Conservation (phyloP, 2,329 filamentous ascomycete species). For the Aspergillus sp. region DNA sequence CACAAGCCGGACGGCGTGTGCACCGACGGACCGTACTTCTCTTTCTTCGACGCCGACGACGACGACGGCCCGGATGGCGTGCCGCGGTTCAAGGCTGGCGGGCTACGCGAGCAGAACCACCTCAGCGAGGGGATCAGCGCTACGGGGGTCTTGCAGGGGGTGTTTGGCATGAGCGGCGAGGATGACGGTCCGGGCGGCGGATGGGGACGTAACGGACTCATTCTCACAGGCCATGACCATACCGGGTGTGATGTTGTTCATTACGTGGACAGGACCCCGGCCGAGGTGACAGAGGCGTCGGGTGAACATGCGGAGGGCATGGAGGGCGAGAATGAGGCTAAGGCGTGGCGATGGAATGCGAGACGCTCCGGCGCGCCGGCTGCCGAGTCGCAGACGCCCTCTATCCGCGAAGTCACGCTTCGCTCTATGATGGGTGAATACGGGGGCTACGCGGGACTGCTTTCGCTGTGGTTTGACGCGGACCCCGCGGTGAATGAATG, state of each 20-base stretch:
- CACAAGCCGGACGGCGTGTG: conserved; percentile 82
- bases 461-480: conserved; percentile 87
- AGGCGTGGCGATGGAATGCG: conserved; percentile 37
- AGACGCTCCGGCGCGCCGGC: conserved; percentile 24
- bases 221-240: conserved; percentile 93
- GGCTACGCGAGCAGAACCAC: conserved; percentile 84
- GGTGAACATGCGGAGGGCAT: conserved; percentile 14
- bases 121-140: conserved; percentile 69
- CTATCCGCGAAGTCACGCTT: conserved; percentile 82
- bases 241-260: conserved; percentile 90
- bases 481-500: conserved; percentile 62
- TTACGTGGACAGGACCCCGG: conserved; percentile 64
- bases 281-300: not conserved
- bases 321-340: conserved; percentile 9
- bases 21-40: conserved; percentile 79
- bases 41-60: conserved; percentile 68
- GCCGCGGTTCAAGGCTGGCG: conserved; percentile 38
- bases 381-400: conserved; percentile 27
- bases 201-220: conserved; percentile 68
- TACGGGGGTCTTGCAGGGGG: conserved; percentile 74
- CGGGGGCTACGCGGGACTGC: conserved; percentile 83
- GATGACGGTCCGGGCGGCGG: conserved; percentile 59
- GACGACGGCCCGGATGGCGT: conserved; percentile 55
- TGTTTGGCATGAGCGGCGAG: conserved; percentile 74
- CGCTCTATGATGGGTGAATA: conserved; percentile 98